A percentile compares a stretch with the other conserved stretches of the same genome.
These are phyloP conservation scores for Selaginella tamariscina DNA, from an alignment of 75 land plant genomes.

Conservation along the genomic window DNA sequence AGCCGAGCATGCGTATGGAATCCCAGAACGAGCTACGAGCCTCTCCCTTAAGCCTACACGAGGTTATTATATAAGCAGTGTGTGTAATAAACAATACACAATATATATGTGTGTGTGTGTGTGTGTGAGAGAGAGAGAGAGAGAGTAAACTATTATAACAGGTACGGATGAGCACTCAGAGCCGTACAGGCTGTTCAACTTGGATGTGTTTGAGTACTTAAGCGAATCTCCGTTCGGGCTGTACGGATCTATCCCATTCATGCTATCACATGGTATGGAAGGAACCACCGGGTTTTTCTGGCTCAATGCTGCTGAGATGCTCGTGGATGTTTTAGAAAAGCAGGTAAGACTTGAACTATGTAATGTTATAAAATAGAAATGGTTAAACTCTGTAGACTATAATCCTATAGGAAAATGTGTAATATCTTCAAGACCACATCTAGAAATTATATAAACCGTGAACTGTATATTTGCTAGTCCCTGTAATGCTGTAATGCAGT, in stretches of 20 bases:
- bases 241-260: constrained; percentile 84
- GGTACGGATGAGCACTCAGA: constrained; percentile 81
- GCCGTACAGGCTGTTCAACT: constrained; percentile 85
- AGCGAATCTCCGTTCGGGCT: constrained; percentile 90
- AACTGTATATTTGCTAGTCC: no score
- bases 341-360: no score
- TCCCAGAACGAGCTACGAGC: constrained; percentile 83
- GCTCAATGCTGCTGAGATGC: constrained; percentile 98
- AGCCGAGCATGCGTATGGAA: constrained; percentile 82
- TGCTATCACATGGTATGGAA: constrained; percentile 64
- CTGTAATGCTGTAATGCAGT: no score
- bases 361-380: no score
- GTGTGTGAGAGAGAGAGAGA: no score
- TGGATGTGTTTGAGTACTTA: constrained; percentile 90
- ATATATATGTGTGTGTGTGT: no score
- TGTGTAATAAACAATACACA: no score
- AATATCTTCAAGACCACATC: constrained; percentile 65
- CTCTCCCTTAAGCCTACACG: constrained; percentile 64
- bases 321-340: constrained; percentile 85
- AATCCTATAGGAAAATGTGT: no score
- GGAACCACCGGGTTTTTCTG: constrained; percentile 72
- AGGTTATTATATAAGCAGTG: no score
- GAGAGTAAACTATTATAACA: no score
- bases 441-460: no score
- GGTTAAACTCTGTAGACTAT: no score